These are phyloP conservation scores for Fusarium sp. DNA, from an alignment of 2,329 filamentous ascomycete genomes.

Conservation along the genomic window DNA sequence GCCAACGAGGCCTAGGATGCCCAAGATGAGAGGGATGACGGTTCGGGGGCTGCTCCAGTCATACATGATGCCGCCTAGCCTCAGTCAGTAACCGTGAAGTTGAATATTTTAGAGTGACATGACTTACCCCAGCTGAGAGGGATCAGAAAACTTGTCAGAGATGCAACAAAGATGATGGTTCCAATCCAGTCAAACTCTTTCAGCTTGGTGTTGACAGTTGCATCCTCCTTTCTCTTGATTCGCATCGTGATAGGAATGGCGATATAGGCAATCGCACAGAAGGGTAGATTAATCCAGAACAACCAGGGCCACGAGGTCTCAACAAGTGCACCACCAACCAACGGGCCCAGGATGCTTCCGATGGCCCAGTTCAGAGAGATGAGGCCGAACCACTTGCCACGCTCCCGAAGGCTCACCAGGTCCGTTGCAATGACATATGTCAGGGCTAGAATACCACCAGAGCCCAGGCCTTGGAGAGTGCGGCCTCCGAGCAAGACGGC, in stretches of 20 bases:
- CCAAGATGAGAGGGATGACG: slow-evolving; percentile 73
- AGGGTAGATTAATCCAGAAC: slow-evolving; percentile 76
- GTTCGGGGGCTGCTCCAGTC: slow-evolving; percentile 75
- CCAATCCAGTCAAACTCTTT: slow-evolving; percentile 74
- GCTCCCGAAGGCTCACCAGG: slow-evolving; percentile 60
- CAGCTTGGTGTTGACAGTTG: slow-evolving; percentile 28
- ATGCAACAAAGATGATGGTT: slow-evolving; percentile 71
- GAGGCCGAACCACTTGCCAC: slow-evolving; percentile 59
- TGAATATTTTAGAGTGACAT: too few relatives aligned
- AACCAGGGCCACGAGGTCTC: slow-evolving; percentile 74
- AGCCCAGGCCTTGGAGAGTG: slow-evolving; percentile 66
- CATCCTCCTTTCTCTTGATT: slow-evolving; percentile 34
- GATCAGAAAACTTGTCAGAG: slow-evolving; percentile 62
- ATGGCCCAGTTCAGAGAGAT: slow-evolving; percentile 66
- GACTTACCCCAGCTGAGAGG: slow-evolving; percentile 44
- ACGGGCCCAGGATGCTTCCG: slow-evolving; percentile 61
- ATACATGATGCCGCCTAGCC: slow-evolving; percentile 73
- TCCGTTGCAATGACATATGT: slow-evolving; percentile 64
- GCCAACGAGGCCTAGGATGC: slow-evolving; percentile 57
- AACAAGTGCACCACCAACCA: slow-evolving; percentile 69
- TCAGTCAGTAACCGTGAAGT: slow-evolving; percentile 11
- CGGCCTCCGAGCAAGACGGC: slow-evolving; percentile 62
- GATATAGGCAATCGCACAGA: slow-evolving; percentile 52
- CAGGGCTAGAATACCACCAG: slow-evolving; percentile 65
- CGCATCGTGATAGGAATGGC: slow-evolving; percentile 40